A percentile compares a stretch with the other conserved stretches of the same genome.
These are phyloP conservation scores for Penicillium roqueforti DNA, from an alignment of 495 filamentous ascomycete species.

Conservation along the genomic window DNA sequence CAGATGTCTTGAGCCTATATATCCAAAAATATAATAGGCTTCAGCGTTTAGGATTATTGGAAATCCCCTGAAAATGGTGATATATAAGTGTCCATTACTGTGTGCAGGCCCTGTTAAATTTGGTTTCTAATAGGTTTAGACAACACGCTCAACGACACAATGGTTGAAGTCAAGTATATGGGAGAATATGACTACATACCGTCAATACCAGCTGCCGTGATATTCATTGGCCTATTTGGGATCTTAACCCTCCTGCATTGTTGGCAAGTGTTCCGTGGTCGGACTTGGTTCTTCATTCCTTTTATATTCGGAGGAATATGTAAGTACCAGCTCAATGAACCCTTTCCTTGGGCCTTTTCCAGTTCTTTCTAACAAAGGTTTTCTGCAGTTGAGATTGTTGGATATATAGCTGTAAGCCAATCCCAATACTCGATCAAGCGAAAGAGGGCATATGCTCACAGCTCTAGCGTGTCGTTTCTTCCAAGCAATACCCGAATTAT, in stretches of 20 bases:
- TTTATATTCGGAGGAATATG: conserved; percentile 53
- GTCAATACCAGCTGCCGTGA: conserved; percentile 20
- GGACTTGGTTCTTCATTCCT: conserved; percentile 59
- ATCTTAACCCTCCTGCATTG: conserved; percentile 39
- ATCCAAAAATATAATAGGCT: not conserved
- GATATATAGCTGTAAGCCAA: conserved; percentile 36
- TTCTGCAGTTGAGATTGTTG: conserved; percentile 43
- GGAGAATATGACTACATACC: not conserved
- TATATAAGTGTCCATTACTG: not conserved
- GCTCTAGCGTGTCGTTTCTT: not conserved
- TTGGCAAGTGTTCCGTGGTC: conserved; percentile 40
- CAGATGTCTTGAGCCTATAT: not conserved
- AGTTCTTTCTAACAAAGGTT: not conserved
- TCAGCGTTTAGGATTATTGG: not conserved
- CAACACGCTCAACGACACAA: not conserved
- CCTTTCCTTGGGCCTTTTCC: not conserved
- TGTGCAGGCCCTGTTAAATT: not conserved
- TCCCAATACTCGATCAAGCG: not conserved
- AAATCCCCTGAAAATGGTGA: not conserved
- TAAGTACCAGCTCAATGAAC: conserved; percentile 24
- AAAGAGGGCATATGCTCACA: not conserved
- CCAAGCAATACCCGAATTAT: not conserved
- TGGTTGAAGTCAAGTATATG: not conserved
- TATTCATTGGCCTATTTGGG: conserved; percentile 47
- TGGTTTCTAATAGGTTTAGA: not conserved